Evolutionary conservation across 2,329 filamentous ascomycete genomes (phyloP), one percentile per base, ranked within the genome.

Genomic region (Grosmannia penicillata): DNA sequence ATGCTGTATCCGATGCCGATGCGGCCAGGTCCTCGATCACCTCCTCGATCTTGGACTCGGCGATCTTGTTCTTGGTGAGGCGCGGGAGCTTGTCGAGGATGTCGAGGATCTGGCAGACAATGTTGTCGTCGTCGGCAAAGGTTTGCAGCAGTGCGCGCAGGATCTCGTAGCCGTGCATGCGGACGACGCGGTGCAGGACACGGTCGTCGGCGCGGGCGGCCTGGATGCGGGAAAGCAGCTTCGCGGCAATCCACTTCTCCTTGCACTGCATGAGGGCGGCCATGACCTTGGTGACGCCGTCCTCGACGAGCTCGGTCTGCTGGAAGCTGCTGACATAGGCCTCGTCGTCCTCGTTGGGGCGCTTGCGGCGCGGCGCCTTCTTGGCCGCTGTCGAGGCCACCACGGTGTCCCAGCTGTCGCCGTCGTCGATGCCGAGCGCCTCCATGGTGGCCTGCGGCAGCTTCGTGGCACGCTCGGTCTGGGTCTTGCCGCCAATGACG

Each of bases 231-330:
- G 78, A 73, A 43, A 98, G 72, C 40, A 98, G 66, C 61, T 96
- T 96, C 60, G 95, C 86, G 3, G 84, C 86, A 57, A 98, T 95
- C 91, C 91, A 98, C 60, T 95, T 95, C 67, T 98, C 91, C 60
- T 94, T 93, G 68, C 85, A 94, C 57, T 95, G 89, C 76, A 94
- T 87, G 42, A 98, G 74, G 0, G 86, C 81, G 19, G 89, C 87
- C 85, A 95, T 94, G 57, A 95, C 85, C 60, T 93, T 93, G 51
- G 81, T 84, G 44, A 93, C 85, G 45, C 82, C 84, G 42, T 80
- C 75, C 51, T 91, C 83, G 47, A 85, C 78, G 43, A 95, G 70
- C 34, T 72, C 76, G 52, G 78, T 82, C 37, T 82, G 78, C 56
- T 89, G 75, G 43, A 93, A 70, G 56, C 84, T 87, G 58, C 86